Evolutionary conservation across 805 yeast species (phyloP).

Genomic region (Wickerhamomyces bovis): DNA sequence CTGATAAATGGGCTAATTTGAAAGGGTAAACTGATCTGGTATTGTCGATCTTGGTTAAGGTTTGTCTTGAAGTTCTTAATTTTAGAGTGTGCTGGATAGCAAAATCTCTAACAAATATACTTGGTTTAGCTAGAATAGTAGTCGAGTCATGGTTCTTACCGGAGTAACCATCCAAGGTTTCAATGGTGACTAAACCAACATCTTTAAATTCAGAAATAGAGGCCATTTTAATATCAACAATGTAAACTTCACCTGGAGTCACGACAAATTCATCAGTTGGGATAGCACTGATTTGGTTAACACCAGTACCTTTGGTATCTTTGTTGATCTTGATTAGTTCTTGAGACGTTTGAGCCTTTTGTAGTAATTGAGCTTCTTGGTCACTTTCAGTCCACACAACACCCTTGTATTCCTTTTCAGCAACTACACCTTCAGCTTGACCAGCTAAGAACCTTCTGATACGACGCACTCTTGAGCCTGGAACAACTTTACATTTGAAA

Average conservation of each 20-base stretch:
- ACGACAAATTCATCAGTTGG: constrained; percentile 75
- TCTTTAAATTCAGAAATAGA: constrained; percentile 49
- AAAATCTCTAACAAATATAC: constrained; percentile 79
- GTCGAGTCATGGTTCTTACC: constrained; percentile 55
- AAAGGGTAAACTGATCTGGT: constrained; percentile 85
- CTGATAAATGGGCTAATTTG: constrained; percentile 69
- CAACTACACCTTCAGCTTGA: constrained; percentile 87
- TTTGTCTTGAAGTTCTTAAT: constrained; percentile 64
- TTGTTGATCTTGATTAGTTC: constrained; percentile 37
- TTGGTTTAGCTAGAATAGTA: constrained; percentile 52
- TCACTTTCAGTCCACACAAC: constrained; percentile 82
- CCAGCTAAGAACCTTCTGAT: constrained; percentile 92
- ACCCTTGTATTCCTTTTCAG: constrained; percentile 89
- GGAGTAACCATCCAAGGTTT: constrained; percentile 55
- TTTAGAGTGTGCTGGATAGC: constrained; percentile 76
- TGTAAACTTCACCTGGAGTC: constrained; percentile 78
- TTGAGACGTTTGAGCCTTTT: constrained; percentile 32
- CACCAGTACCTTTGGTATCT: constrained; percentile 28
- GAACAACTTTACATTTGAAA: constrained; percentile 80
- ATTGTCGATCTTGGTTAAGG: constrained; percentile 66
- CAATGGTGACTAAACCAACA: constrained; percentile 63
- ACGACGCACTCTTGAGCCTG: constrained; percentile 90
- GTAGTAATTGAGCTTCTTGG: constrained; percentile 58
- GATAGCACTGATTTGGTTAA: constrained; percentile 47
- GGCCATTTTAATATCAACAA: constrained; percentile 77